Base-by-base conservation (phyloP, 2,329 filamentous ascomycete genomes). In the Macrophomina phaseolina region DNA sequence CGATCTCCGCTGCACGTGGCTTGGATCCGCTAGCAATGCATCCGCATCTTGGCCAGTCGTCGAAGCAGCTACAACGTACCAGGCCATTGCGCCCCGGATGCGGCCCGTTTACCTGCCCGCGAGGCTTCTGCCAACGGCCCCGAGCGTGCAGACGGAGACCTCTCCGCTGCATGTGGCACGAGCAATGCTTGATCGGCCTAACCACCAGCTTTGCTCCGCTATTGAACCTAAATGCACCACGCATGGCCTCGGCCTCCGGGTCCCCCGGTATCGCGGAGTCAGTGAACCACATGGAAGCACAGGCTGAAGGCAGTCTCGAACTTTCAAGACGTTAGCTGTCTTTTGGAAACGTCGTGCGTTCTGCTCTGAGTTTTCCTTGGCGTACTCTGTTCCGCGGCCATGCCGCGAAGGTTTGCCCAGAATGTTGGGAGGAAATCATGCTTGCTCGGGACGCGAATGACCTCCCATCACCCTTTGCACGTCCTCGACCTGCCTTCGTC, bases 241-340 rank as follows among this genome's bases (percentile, higher is more conserved):
- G 53, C 30, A 5, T 30, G 12, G 11, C 11, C 8, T 18, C 48
- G 30, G 56, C 42, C 14, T 16, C 28, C 0, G 30, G 11, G 7
- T 28, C 6, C 3, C 4, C 23, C 38, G n/a, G 12, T 12, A 23
- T 30, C 58, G 58, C 2, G 18, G 42, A 49, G 58, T 48, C 42
- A 48, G 42, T 23, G 30, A 18, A 32, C 58, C 58, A 62, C 45
- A 62, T 62, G 42, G 45, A 30, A 38, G 42, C 42, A 49, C 46
- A 14, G 8, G 32, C 14, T 48, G 7, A 23, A 23, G 45, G 12
- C 18, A 14, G 28, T 38, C 42, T 36, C 58, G 30, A 28, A 16
- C 3, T n/a, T 36, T 12, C 32, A 23, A 16, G 32, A 38, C 23
- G n/a, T 7, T 18, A 23, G 7, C 23, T n/a, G 34, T 38, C 16